These are phyloP conservation scores for Fonsecaea pugnacius DNA, from an alignment of 2,329 filamentous ascomycete species.

Conservation along the genomic window DNA sequence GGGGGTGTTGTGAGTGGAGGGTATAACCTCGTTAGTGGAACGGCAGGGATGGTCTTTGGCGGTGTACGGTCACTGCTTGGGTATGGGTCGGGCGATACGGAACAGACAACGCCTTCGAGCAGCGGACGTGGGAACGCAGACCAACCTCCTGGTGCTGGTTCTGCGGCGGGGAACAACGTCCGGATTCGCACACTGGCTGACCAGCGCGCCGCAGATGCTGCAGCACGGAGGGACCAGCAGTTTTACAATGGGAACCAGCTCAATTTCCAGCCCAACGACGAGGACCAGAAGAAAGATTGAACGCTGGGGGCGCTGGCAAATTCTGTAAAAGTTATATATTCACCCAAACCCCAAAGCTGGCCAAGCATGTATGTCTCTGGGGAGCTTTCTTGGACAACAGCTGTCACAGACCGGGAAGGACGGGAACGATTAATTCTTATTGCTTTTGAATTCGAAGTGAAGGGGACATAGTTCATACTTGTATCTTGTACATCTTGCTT, in stretches of 20 bases:
- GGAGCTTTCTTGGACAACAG: neutral
- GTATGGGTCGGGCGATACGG: slow-evolving; percentile 35
- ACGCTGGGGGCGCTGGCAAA: neutral
- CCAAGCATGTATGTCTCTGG: neutral
- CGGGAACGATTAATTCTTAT: neutral
- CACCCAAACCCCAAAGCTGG: no score
- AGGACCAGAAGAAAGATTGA: slow-evolving; percentile 53
- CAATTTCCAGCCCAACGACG: slow-evolving; percentile 69
- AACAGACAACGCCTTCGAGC: neutral
- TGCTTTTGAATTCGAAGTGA: neutral
- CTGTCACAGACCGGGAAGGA: neutral
- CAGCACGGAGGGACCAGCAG: slow-evolving; percentile 62
- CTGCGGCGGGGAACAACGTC: slow-evolving; percentile 35
- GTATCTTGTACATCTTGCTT: no score
- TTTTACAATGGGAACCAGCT: slow-evolving; percentile 91
- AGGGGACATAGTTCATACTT: no score
- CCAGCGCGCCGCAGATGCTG: slow-evolving; percentile 47
- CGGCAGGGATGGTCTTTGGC: slow-evolving; percentile 49
- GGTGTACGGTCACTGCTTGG: slow-evolving; percentile 52
- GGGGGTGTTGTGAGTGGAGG: slow-evolving; percentile 44
- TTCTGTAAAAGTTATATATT: neutral
- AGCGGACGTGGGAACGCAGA: slow-evolving; percentile 14
- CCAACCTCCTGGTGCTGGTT: slow-evolving; percentile 25
- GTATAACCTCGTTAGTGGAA: slow-evolving; percentile 50
- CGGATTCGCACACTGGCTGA: slow-evolving; percentile 60